Base-by-base conservation (phyloP, 2,329 filamentous ascomycete genomes). In the Pseudogymnoascus sp. region DNA sequence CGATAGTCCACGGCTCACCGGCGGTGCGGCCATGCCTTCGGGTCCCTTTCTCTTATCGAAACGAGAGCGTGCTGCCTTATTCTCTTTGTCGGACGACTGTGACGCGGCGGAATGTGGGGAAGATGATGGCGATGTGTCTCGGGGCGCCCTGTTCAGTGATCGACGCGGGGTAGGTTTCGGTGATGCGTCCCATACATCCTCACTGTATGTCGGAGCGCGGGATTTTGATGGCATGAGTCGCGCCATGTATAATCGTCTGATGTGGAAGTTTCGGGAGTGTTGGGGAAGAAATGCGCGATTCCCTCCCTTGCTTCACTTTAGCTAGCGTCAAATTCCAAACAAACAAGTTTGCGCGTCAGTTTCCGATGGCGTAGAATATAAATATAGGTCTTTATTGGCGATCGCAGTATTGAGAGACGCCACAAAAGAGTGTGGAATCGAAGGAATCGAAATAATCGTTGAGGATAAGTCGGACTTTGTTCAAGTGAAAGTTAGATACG, bases 11-110 rank as follows among this genome's bases (percentile, higher is more conserved):
- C 25, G 46, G 50, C 25, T 34, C n/a, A 34, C 25, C 5, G 42
- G 42, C 46, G 69, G 70, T 25, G 75, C 72, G 4, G 71, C 71
- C 75, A 81, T 79, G 6, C 72, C 69, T 40, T 65, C 64, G 23
- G 74, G 73, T 14, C 70, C 71, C 64, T 77, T 81, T 64, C 78
- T 77, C 67, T 82, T 84, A 14, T 70, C 70, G 23, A 70, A 68
- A 46, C 68, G 66, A 14, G 68, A 61, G 62, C 46, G 65, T 67
- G 65, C n/a, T 66, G 66, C 65, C 5, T 66, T 69, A 65, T 83
- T 82, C 64, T 82, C 81, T 68, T 82, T 82, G 67, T 82, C 80
- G 5, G 81, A 82, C 1, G 72, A 75, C 37, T 65, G 65, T 11
- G 72, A 73, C 7, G 73, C 72, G 11, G 70, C 69, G 8, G 73